Evolutionary conservation across 768 basidiomycete genomes (phyloP).

Genomic region (Mycena sanguinolenta): DNA sequence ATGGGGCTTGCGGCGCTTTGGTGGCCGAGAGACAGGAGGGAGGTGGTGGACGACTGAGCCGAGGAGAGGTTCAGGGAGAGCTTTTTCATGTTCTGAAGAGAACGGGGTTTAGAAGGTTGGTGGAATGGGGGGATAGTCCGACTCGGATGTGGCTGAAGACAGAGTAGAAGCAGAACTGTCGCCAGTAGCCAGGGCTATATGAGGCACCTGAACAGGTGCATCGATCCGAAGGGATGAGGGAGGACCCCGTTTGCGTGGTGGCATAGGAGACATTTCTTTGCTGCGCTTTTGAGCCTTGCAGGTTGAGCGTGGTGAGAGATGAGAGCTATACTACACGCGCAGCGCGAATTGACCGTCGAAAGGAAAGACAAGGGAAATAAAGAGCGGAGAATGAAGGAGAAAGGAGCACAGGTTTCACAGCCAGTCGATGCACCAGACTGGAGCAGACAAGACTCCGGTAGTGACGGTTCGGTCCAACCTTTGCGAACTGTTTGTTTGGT

Average conservation of each 20-base stretch:
- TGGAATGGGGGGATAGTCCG: conserved; percentile 61
- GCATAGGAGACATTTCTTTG: conserved; percentile 50
- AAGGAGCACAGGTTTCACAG: conserved; percentile 33
- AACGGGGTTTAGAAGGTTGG: conserved; percentile 55
- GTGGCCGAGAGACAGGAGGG: conserved; percentile 58
- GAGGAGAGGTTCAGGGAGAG: conserved; percentile 78
- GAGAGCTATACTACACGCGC: conserved; percentile 52
- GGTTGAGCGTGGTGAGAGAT: conserved; percentile 49
- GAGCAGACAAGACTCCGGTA: neutral
- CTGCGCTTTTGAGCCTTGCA: conserved; percentile 43
- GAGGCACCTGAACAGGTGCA: conserved; percentile 61
- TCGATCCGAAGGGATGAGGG: conserved; percentile 62
- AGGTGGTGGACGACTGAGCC: conserved; percentile 68
- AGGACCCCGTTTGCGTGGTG: conserved; percentile 62
- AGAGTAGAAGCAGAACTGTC: conserved; percentile 64
- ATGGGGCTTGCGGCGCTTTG: conserved; percentile 49
- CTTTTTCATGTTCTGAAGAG: conserved; percentile 80
- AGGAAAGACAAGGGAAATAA: conserved; percentile 41
- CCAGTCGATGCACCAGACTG: neutral
- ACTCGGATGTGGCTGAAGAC: conserved; percentile 67
- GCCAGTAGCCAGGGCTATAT: conserved; percentile 61
- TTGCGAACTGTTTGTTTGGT: conserved; percentile 8
- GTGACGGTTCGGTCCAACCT: conserved; percentile 11
- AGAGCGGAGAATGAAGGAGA: conserved; percentile 41
- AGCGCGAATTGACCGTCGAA: conserved; percentile 51